phyloP scores from a whole-genome alignment of 1,284 basidiomycete species.

The Ustilago tritici region DNA sequence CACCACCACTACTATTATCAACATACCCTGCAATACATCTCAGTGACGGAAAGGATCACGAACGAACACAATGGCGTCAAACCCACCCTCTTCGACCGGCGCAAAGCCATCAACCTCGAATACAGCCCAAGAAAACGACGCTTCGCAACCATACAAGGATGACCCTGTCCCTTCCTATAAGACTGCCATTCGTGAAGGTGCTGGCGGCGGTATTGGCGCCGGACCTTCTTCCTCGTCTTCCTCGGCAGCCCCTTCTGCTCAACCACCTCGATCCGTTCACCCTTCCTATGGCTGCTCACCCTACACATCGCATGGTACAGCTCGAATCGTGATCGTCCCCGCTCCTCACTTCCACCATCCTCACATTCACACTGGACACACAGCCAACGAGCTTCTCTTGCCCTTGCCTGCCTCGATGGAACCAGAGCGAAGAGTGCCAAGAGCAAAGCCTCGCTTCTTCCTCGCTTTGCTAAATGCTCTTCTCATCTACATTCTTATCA shows the following conservation, averaged over 20 bases:
- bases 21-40: neutral
- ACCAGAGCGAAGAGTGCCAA: constrained; percentile 6
- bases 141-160: constrained; percentile 15
- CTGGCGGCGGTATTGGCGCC: constrained; percentile 26
- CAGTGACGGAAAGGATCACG: neutral
- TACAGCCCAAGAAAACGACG: neutral
- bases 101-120: constrained; percentile 7
- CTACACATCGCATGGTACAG: constrained; percentile 38
- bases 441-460: constrained; percentile 38
- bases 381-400: constrained; percentile 17
- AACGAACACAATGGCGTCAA: constrained; percentile 7
- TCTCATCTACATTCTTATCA: constrained; percentile 49
- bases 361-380: constrained; percentile 9
- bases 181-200: constrained; percentile 41
- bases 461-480: constrained; percentile 35
- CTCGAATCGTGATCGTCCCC: constrained; percentile 42
- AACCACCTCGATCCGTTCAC: neutral
- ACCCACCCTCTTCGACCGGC: neutral
- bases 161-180: constrained; percentile 54
- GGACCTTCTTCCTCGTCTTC: constrained; percentile 26
- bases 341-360: constrained; percentile 23
- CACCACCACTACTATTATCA: constrained; percentile 1
- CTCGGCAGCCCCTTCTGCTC: constrained; percentile 6
- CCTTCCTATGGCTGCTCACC: constrained; percentile 41
- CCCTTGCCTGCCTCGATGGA: constrained; percentile 22